Evolutionary conservation across 306 rosid genomes (phyloP), one percentile per base, ranked within the genome.

Genomic region (Mucuna pruriens): DNA sequence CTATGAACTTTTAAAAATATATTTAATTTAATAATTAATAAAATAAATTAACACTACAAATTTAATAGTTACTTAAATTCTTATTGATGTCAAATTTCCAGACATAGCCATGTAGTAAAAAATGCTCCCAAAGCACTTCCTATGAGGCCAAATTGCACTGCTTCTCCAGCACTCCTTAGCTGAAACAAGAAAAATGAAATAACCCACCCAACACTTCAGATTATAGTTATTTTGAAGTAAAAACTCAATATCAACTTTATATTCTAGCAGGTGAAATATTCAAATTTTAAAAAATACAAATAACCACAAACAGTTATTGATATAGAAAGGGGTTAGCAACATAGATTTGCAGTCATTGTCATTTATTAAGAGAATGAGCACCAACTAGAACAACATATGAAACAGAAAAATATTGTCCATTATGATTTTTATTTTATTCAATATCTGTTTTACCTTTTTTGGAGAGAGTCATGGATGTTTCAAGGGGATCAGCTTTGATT

Each of bases 101-200:
- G 13, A 92, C 45, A 80, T 82, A 40, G 38, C 93, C 91, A n/a
- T 17, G 97, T 97, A 72, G 97, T 91, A 79, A 92, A 85, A 39
- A 86, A 75, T 16, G 92, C 97, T 84, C 97, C 97, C 80, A 94
- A 54, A 84, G 84, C 86, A 80, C 89, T 85, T 84, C 98, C 97
- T 6, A 91, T 42, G 51, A 92, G 76, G 58, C 90, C 89, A 87
- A 65, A 85, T 54, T 84, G 89, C 20, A 33, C 87, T 8, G 97
- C 94, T 79, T 91, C 91, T 78, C 93, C 86, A n/a, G 94, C 88
- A 79, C 89, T 90, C 85, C 75, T 91, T 85, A 94, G 85, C 97
- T 94, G 88, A 83, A 79, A 87, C 20, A 29, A 57, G 51, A 46
- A 45, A 75, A 74, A 49, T 75, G 60, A 83, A 62, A 54, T 26